phyloP scores from a whole-genome alignment of 1,284 basidiomycete genomes.

The Naganishia sp. region DNA sequence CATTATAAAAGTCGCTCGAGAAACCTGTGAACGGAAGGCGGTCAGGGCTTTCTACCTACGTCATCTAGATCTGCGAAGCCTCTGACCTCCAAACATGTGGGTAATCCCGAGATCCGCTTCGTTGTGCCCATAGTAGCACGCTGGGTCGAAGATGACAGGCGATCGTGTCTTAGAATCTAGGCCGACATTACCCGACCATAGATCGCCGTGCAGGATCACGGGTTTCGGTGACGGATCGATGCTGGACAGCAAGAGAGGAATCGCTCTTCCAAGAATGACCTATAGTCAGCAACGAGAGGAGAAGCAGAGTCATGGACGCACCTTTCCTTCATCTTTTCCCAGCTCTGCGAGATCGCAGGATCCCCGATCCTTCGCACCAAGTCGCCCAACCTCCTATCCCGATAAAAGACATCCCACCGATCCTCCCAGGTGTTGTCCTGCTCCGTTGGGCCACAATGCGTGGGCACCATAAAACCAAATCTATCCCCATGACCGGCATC shows the following conservation, averaged over 20 bases:
- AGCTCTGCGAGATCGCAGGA: constrained; percentile 59
- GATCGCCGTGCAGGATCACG: constrained; percentile 79
- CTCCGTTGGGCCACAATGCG: constrained; percentile 76
- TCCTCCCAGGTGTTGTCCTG: constrained; percentile 75
- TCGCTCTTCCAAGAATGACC: constrained; percentile 60
- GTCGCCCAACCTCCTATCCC: constrained; percentile 61
- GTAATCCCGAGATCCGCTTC: constrained; percentile 84
- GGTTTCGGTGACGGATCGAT: constrained; percentile 63
- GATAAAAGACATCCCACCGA: constrained; percentile 69
- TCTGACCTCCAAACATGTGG: constrained; percentile 71
- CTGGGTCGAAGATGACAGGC: constrained; percentile 79
- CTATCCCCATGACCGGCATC: constrained; percentile 64
- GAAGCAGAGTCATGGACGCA: constrained; percentile 49
- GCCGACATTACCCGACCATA: constrained; percentile 66
- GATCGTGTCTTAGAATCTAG: constrained; percentile 60
- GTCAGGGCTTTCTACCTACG: background rate
- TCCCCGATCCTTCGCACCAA: constrained; percentile 59
- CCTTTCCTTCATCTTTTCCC: constrained; percentile 62
- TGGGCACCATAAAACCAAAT: constrained; percentile 75
- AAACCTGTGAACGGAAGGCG: constrained; percentile 57
- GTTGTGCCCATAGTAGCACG: constrained; percentile 79
- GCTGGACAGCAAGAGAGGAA: constrained; percentile 69
- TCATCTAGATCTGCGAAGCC: background rate
- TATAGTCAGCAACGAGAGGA: background rate
- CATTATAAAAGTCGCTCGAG: constrained; percentile 66